phyloP scores from a whole-genome alignment of 306 rosid species.

The Trifolium repens region DNA sequence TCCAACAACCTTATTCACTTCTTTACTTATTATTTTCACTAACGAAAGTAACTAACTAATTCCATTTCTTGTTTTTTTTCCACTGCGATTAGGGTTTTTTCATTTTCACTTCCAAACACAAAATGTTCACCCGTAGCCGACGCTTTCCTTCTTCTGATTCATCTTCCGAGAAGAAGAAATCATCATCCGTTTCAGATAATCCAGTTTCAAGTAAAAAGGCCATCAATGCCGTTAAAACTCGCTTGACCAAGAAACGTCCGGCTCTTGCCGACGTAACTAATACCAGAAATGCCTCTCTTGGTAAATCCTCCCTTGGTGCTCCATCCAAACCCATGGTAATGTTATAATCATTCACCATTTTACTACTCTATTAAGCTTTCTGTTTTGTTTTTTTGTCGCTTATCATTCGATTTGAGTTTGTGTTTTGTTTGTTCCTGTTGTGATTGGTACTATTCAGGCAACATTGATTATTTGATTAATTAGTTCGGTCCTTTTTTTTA shows the following conservation, averaged over 20 bases:
- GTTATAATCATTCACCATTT: neutral
- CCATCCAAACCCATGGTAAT: conserved; percentile 56
- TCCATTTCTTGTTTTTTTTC: conserved; percentile 17
- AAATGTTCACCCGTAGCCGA: conserved; percentile 49
- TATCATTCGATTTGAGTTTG: conserved; percentile 12
- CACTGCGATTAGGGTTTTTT: conserved; percentile 42
- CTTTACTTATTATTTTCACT: neutral
- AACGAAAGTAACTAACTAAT: conserved; percentile 13
- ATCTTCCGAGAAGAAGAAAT: conserved; percentile 30
- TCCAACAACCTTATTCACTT: neutral
- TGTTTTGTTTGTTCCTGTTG: neutral
- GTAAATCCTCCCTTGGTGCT: conserved; percentile 10
- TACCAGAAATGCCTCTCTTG: conserved; percentile 43
- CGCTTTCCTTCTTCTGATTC: conserved; percentile 36
- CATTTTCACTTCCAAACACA: neutral
- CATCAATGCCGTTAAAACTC: conserved; percentile 40
- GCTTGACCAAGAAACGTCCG: conserved; percentile 53
- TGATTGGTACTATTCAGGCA: neutral
- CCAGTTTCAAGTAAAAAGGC: conserved; percentile 39
- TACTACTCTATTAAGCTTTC: too few relatives aligned
- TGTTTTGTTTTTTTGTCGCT: too few relatives aligned
- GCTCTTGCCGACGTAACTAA: conserved; percentile 60
- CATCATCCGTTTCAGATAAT: conserved; percentile 27
- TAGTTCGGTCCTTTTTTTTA: neutral
- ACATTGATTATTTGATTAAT: neutral